Conservation (phyloP, 1,284 basidiomycete genomes). For the Pyrrhoderma lamaoense region DNA sequence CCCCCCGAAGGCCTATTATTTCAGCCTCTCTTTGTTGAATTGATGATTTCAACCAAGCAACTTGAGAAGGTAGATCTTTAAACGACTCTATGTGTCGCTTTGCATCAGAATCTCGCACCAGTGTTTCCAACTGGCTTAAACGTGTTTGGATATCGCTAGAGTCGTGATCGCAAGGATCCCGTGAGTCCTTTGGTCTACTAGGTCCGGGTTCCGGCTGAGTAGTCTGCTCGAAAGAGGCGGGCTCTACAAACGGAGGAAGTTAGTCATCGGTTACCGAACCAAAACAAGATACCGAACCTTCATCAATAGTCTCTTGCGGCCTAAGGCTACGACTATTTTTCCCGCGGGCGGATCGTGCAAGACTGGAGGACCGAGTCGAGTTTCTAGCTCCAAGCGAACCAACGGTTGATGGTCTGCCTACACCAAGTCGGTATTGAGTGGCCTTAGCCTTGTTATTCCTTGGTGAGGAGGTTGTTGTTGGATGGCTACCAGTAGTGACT, state of each 20-base stretch:
- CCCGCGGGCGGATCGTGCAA: constrained; percentile 41
- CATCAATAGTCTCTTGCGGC: constrained; percentile 56
- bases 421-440: constrained; percentile 57
- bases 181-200: too few relatives aligned
- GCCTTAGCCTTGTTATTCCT: constrained; percentile 64
- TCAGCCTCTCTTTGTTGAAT: constrained; percentile 15
- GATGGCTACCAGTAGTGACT: background rate
- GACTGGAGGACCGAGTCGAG: constrained; percentile 49
- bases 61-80: constrained; percentile 9
- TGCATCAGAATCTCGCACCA: constrained; percentile 9
- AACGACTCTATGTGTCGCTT: constrained; percentile 11
- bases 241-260: constrained; percentile 3
- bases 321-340: constrained; percentile 44
- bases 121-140: constrained; percentile 9
- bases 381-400: constrained; percentile 57
- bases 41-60: constrained; percentile 13
- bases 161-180: background rate
- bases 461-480: constrained; percentile 20
- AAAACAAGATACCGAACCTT: constrained; percentile 20
- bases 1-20: constrained; percentile 9
- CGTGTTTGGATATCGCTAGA: constrained; percentile 6
- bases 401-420: constrained; percentile 58
- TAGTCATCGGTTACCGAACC: background rate
- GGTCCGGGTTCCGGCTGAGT: background rate
- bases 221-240: background rate